Percentiles rank a stretch among this genome's conserved stretches.
phyloP scores from a whole-genome alignment of 345 rosid genomes.

The Excoecaria agallocha region DNA sequence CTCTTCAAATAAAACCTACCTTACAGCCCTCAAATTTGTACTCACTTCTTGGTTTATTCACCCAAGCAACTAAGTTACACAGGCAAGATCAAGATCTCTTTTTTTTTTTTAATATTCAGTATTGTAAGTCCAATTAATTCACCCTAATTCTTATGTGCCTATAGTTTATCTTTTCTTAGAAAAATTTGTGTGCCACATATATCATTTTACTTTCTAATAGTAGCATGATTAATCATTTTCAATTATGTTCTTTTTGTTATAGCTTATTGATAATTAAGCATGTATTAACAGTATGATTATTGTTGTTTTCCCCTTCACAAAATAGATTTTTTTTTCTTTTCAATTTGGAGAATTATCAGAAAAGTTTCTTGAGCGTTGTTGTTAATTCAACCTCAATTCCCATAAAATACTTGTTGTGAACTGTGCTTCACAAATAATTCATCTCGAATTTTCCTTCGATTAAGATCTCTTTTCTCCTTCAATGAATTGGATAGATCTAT shows the following conservation, averaged over 20 bases:
- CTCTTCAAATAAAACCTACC: slow-evolving; percentile 6
- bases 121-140: slow-evolving; percentile 7
- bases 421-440: not conserved
- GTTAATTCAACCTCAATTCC: not conserved
- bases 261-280: not conserved
- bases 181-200: not conserved
- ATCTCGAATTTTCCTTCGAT: not conserved
- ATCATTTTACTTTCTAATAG: not conserved
- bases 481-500: slow-evolving; percentile 3
- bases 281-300: not conserved
- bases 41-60: too few relatives aligned
- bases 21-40: too few relatives aligned
- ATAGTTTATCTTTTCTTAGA: not conserved
- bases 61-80: too few relatives aligned
- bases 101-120: not conserved
- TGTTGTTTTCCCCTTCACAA: slow-evolving; percentile 1
- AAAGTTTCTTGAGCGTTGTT: not conserved
- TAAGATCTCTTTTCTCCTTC: not conserved
- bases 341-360: not conserved
- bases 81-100: not conserved
- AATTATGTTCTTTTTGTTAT: not conserved
- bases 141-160: not conserved
- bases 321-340: not conserved
- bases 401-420: not conserved
- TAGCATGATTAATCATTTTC: not conserved